phyloP scores from a whole-genome alignment of 106 monocot species.

The Posidonia australis region DNA sequence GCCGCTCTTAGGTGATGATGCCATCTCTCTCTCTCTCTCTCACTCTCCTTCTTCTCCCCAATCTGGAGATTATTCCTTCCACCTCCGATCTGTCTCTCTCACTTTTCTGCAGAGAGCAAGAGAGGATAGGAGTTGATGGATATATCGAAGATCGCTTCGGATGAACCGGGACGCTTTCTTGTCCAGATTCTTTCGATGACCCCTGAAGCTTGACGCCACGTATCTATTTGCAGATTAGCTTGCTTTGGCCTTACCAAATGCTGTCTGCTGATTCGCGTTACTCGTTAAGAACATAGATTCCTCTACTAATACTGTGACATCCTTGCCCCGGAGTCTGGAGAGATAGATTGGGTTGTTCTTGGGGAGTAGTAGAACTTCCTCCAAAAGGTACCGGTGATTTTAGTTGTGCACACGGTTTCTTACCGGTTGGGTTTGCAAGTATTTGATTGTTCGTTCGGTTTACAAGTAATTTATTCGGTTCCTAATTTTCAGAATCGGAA shows the following conservation, averaged over 20 bases:
- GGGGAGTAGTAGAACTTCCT: too few species aligned
- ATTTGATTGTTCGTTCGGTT: too few species aligned
- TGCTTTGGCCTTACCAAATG: neutral
- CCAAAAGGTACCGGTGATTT: too few species aligned
- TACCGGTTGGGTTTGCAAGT: too few species aligned
- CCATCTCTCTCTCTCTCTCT: neutral
- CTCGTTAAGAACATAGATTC: too few species aligned
- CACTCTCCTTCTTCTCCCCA: neutral
- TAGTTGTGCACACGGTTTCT: too few species aligned
- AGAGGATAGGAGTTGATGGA: neutral
- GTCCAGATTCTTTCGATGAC: neutral
- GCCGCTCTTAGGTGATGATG: neutral
- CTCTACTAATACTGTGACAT: too few species aligned
- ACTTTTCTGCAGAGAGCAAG: neutral
- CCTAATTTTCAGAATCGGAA: too few species aligned
- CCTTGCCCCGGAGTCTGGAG: too few species aligned
- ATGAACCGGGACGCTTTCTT: neutral
- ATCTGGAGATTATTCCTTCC: neutral
- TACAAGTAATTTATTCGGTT: too few species aligned
- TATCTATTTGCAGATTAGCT: neutral
- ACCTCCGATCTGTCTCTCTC: neutral
- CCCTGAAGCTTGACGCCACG: neutral
- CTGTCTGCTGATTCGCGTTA: neutral
- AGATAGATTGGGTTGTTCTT: too few species aligned
- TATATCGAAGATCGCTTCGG: too few species aligned